Conservation (phyloP, 805 yeast genomes). For the Candida coquimbonensis region DNA sequence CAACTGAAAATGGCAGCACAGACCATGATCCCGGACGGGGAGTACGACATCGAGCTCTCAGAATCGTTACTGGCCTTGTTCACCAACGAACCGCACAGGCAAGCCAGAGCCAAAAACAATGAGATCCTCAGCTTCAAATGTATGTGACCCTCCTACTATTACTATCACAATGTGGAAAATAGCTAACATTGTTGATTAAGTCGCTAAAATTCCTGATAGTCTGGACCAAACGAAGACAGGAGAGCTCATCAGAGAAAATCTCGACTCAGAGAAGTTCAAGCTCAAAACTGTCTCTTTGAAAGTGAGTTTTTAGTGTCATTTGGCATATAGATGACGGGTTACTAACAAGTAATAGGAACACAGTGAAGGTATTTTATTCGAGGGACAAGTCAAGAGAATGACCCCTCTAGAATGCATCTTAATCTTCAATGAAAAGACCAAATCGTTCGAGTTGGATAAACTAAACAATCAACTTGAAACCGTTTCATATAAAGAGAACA, state of each 20-base stretch:
- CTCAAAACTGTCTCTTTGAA: conserved; percentile 13
- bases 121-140: conserved; percentile 19
- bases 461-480: conserved; percentile 13
- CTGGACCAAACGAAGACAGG: conserved; percentile 10
- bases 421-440: conserved; percentile 12
- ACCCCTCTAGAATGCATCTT: conserved; percentile 19
- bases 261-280: conserved; percentile 1
- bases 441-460: conserved; percentile 13
- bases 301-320: conserved; percentile 3
- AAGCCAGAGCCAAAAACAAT: conserved; percentile 7
- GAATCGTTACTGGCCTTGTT: conserved; percentile 12
- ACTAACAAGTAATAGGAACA: neutral
- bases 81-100: neutral
- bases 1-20: too few relatives aligned
- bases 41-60: conserved; percentile 17
- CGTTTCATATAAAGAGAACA: neutral
- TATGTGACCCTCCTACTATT: conserved; percentile 2
- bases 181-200: neutral
- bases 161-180: neutral
- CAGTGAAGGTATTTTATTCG: conserved; percentile 8
- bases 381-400: conserved; percentile 9
- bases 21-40: conserved; percentile 19
- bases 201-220: conserved; percentile 10
- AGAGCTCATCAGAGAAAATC: conserved; percentile 7
- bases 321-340: neutral